Evolutionary conservation across 108 stramenopile species (phyloP), one percentile per base, ranked within the genome.

Genomic region (Schizochytrium sp.): DNA sequence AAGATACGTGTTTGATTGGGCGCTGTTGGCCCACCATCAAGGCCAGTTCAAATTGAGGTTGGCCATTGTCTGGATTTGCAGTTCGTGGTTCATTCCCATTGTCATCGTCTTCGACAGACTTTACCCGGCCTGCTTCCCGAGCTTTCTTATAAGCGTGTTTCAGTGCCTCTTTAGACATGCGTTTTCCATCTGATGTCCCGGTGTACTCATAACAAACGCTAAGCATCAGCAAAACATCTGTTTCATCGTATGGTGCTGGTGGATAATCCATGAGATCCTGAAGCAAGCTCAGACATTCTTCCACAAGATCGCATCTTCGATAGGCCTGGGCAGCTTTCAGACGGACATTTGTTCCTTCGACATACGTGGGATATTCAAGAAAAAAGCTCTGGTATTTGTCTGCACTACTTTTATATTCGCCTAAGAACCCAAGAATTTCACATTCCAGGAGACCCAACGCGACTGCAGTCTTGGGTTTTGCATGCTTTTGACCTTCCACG

Each of bases 241-340:
- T 38, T 28, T 83, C 76, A 5, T 83, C 76, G 76, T 83, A 83
- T 42, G 76, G 76, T 10, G 76, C 50, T 2, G 53, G 50, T 7
- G 76, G 76, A 28, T 83, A 47, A 28, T 83, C 76, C 76, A 83
- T 49, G 50, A 83, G 50, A 10, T 83, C 76, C 40, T 83, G 76
- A 5, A 83, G 76, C 12, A 55, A 5, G 28, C 28, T 53, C 5
- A 50, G 10, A 40, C 50, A 49, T 83, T 83, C 76, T 55, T 83
- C 76, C 28, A 83, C 76, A 10, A 83, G 13, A 10, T 83, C 76
- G 76, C 76, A 83, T n/a, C 76, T 17, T 17, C 53, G 47, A 28
- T 55, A 83, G 50, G 76, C 76, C 47, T 83, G 76, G 28, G 50
- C 47, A 5, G 76, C 76, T 50, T 83, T 83, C 50, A 83, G 12